Base-by-base conservation (phyloP, 2,329 filamentous ascomycete genomes). In the Fusarium sterilihyphosum region DNA sequence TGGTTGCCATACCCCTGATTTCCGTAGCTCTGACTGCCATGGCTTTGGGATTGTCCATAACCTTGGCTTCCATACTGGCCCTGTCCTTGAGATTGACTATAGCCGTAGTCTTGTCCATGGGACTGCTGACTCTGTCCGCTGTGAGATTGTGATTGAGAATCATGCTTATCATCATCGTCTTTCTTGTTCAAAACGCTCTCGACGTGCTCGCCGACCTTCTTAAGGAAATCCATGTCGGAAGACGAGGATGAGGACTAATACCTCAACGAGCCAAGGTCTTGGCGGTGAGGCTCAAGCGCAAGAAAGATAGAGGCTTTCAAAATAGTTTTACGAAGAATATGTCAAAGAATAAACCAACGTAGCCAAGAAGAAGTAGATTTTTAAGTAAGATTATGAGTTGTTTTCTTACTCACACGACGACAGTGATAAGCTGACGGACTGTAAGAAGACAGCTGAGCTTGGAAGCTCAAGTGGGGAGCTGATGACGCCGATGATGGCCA, bases 121-220 rank as follows among this genome's bases (percentile, higher is more conserved):
- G 64, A 40, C 26, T 69, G 56, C 20, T 68, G 62, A 9, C 50
- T 41, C 38, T 70, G 67, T 20, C 59, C 59, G 3, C 33, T 41
- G 29, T 70, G 52, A 43, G 67, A 66, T 22, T 70, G 67, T 17
- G 85, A 84, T 68, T 87, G 85, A 33, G 86, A 86, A 64, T 86
- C 86, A 49, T 80, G 69, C 40, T 81, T 79, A 44, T 81, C 81
- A 37, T 85, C 74, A 20, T 81, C 80, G 24, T 82, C 80, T 49
- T 81, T 82, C 46, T 83, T 81, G 50, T 85, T 73, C 43, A 79
- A 46, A 57, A 56, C 57, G 44, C 63, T 62, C 14, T 73, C 73
- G 18, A 79, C 74, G 53, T 73, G 70, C 63, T 74, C 70, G 58
- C 74, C 70, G 38, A 79, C 67, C 49, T 79, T 75, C 63, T 82